phyloP scores from a whole-genome alignment of 2,329 filamentous ascomycete genomes.

The Pestalotiopsis sp. region DNA sequence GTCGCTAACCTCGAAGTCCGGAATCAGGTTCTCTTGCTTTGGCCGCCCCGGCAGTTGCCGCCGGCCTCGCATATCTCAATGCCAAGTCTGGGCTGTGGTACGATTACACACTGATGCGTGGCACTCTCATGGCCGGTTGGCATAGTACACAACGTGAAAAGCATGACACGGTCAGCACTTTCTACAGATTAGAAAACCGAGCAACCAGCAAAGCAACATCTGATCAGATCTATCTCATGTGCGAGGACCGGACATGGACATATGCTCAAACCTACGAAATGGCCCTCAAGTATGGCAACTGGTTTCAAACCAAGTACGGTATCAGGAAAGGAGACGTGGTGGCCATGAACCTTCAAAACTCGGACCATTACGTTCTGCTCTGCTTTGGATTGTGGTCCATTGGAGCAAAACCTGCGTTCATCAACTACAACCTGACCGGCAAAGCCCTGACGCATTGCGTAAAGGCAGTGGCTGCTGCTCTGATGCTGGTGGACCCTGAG shows the following conservation, averaged over 20 bases:
- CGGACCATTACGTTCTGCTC: conserved; percentile 74
- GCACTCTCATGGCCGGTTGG: conserved; percentile 48
- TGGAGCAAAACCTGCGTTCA: conserved; percentile 80
- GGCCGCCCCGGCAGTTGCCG: conserved; percentile 63
- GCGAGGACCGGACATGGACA: conserved; percentile 69
- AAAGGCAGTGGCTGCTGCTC: conserved; percentile 63
- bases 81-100: conserved; percentile 69
- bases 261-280: conserved; percentile 76
- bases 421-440: conserved; percentile 83
- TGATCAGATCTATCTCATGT: conserved; percentile 65
- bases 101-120: conserved; percentile 64
- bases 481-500: conserved; percentile 70
- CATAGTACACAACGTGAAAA: conserved; percentile 50
- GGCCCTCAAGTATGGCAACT: conserved; percentile 72
- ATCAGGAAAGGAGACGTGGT: conserved; percentile 76
- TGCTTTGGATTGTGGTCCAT: conserved; percentile 81
- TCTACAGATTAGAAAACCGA: conserved; percentile 73
- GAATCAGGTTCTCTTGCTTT: conserved; percentile 53
- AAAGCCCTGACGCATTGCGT: conserved; percentile 76
- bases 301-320: conserved; percentile 66
- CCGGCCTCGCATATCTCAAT: conserved; percentile 77
- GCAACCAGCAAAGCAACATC: conserved; percentile 56
- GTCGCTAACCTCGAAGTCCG: not conserved
- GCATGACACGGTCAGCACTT: conserved; percentile 67
- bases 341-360: conserved; percentile 81